Evolutionary conservation across 129 eudicot species (phyloP).

Genomic region (Saussurea involucrata): DNA sequence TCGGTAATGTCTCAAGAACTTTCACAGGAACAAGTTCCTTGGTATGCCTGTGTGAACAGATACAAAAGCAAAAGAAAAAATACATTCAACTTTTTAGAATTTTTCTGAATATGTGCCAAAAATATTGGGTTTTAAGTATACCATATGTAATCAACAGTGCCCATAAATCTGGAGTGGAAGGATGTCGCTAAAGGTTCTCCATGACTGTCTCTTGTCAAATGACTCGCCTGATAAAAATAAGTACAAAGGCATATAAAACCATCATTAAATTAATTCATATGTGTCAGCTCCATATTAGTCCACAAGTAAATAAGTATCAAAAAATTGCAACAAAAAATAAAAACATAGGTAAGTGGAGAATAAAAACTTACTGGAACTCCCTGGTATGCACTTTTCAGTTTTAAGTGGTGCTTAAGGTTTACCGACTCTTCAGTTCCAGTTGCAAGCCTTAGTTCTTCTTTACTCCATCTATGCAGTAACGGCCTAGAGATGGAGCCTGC

Average conservation of each 20-base stretch:
- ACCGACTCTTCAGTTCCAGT: slow-evolving; percentile 48
- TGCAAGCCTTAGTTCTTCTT: slow-evolving; percentile 65
- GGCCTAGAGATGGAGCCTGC: slow-evolving; percentile 20
- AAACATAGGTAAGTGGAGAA: neutral
- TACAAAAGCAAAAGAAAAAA: neutral
- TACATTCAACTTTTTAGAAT: neutral
- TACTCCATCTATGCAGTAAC: slow-evolving; percentile 49
- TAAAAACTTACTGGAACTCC: slow-evolving; percentile 64
- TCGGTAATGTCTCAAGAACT: slow-evolving; percentile 79
- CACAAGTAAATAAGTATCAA: neutral
- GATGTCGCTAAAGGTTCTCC: slow-evolving; percentile 92
- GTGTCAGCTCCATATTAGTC: neutral
- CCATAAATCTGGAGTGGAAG: slow-evolving; percentile 67
- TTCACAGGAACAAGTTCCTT: slow-evolving; percentile 70
- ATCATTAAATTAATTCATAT: slow-evolving; percentile 4
- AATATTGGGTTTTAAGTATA: slow-evolving; percentile 16
- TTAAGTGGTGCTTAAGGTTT: slow-evolving; percentile 48
- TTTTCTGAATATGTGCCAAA: neutral
- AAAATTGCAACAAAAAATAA: neutral
- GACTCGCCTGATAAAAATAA: slow-evolving; percentile 51
- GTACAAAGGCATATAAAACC: neutral
- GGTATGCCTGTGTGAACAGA: slow-evolving; percentile 58
- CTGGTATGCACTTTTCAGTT: slow-evolving; percentile 61
- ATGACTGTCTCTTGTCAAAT: slow-evolving; percentile 47
- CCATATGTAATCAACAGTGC: slow-evolving; percentile 96